Evolutionary conservation across 805 yeast genomes (phyloP).

Genomic region (Sugiyamaella americana): DNA sequence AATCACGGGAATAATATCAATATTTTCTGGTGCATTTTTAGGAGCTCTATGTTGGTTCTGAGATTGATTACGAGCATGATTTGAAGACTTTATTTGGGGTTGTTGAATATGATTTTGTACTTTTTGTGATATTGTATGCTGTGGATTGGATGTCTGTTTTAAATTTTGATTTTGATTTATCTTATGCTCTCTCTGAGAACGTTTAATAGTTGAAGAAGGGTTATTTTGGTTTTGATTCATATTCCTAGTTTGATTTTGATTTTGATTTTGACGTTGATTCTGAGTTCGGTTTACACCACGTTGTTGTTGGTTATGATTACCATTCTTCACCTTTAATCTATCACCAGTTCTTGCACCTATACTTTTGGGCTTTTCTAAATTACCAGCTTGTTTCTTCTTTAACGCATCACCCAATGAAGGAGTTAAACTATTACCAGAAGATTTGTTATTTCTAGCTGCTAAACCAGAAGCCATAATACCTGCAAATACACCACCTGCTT

Average conservation of each 20-base stretch:
- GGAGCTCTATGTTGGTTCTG: not conserved
- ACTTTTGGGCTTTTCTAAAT: no score
- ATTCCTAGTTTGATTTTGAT: not conserved
- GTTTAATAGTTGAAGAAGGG: no score
- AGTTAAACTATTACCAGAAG: not conserved
- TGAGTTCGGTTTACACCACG: not conserved
- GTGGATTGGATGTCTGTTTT: not conserved
- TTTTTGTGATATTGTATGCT: no score
- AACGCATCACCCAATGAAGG: not conserved
- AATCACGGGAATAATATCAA: no score
- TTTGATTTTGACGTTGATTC: not conserved
- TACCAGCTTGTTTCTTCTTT: not conserved
- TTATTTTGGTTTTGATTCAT: not conserved
- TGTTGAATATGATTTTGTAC: not conserved
- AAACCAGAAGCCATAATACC: slow-evolving; percentile 17
- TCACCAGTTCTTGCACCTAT: not conserved
- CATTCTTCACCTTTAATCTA: not conserved
- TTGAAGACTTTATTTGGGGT: not conserved
- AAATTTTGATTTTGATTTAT: not conserved
- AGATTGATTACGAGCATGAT: not conserved
- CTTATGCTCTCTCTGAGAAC: not conserved
- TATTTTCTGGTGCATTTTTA: no score
- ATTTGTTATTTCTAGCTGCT: slow-evolving; percentile 6
- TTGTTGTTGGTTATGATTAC: not conserved
- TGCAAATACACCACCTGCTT: slow-evolving; percentile 8